These are phyloP conservation scores for Trametes cingulata DNA, from an alignment of 768 basidiomycete species.

Conservation along the genomic window DNA sequence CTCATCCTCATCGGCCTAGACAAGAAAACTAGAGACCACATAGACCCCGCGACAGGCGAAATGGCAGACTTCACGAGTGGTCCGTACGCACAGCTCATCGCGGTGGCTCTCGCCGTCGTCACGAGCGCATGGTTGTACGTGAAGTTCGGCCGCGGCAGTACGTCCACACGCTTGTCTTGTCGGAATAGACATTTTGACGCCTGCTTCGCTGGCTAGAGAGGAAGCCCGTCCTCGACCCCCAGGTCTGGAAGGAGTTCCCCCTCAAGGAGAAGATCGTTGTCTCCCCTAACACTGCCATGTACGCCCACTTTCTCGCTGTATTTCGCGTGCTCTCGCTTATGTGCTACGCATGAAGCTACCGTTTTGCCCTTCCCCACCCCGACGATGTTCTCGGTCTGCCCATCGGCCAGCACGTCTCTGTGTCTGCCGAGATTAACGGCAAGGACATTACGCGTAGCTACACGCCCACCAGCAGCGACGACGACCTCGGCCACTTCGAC, in stretches of 20 bases:
- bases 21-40: conserved; percentile 25
- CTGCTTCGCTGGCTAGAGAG: conserved; percentile 44
- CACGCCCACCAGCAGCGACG: conserved; percentile 93
- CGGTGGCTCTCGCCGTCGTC: conserved; percentile 53
- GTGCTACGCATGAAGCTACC: conserved; percentile 61
- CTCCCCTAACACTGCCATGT: conserved; percentile 97
- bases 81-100: conserved; percentile 46
- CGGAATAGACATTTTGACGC: conserved; percentile 2
- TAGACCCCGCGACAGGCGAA: background rate
- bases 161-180: background rate
- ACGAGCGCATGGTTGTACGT: conserved; percentile 52
- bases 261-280: conserved; percentile 79
- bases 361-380: conserved; percentile 76
- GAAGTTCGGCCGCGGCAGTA: conserved; percentile 40
- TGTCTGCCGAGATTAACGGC: conserved; percentile 87
- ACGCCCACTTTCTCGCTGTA: conserved; percentile 28
- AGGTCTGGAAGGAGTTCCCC: conserved; percentile 79
- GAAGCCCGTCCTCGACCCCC: conserved; percentile 72
- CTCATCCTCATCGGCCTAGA: conserved; percentile 66
- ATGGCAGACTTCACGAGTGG: conserved; percentile 28
- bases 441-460: conserved; percentile 91
- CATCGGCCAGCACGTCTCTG: conserved; percentile 93
- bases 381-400: conserved; percentile 89
- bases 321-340: background rate
- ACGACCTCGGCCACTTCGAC: conserved; percentile 92